Evolutionary conservation across 2,329 filamentous ascomycete genomes (phyloP), one percentile per base, ranked within the genome.

Genomic region (Xylaria sp.): DNA sequence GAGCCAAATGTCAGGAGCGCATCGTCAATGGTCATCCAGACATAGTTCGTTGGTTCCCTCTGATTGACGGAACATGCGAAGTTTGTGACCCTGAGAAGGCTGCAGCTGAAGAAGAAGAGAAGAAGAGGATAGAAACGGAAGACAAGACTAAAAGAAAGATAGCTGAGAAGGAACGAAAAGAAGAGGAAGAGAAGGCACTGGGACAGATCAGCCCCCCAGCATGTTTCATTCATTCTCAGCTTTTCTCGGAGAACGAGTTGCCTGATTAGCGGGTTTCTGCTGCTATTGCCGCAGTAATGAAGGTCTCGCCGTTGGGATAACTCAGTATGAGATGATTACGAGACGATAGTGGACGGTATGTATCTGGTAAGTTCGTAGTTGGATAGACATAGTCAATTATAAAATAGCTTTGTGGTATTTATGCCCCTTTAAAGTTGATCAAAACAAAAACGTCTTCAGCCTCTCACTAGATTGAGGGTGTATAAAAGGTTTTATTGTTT

Each of bases 51-150:
- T 53, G 12, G 8, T 71, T 27, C 37, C 69, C 54, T 6, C 37
- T 8, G 1, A 61, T 75, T 23, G 62, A 73, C 6, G 74, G 63
- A 0, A 67, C 53, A 1, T 76, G 75, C 23, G 53, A 72, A 6
- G 25, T 55, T 0, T 76, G 74, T 48, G 67, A 63, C 23, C 71
- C 73, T 0, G 40, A 66, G 23, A 21, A 69, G 40, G 72, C 71
- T 0, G 62, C 42, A 1, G 51, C 32, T 0, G 70, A 74, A 37
- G 48, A 65, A 18, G 64, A 71, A 48, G 50, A 62, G 47, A 72
- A 66, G 44, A 63, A 65, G 23, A 40, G 27, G 25, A 58, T 16
- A 6, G 61, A 71, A 5, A 42, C 65, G 13, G 57, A 57, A 42
- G 32, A 57, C 12, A 12, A 13, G 48, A 18, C 12, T 3, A 66